A percentile compares a stretch with the other conserved stretches of the same genome.
phyloP scores from a whole-genome alignment of 306 rosid genomes.

The Medicago arabica region DNA sequence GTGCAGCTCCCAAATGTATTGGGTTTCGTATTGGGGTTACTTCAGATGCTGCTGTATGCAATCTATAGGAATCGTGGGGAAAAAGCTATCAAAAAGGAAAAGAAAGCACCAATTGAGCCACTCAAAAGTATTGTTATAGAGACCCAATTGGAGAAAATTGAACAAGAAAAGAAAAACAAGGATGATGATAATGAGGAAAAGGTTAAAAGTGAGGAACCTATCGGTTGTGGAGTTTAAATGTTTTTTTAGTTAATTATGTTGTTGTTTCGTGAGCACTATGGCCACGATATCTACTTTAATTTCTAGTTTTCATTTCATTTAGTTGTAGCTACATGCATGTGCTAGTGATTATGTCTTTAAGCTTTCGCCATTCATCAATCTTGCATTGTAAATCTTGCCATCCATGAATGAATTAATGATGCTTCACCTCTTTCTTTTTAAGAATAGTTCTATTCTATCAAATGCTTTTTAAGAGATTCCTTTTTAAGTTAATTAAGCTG shows the following conservation, averaged over 20 bases:
- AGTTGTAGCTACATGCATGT: conserved; percentile 22
- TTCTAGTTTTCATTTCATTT: conserved; percentile 22
- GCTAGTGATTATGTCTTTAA: neutral
- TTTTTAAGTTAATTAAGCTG: too few relatives aligned
- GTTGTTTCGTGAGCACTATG: conserved; percentile 4
- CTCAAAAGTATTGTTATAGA: conserved; percentile 37
- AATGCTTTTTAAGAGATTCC: too few relatives aligned
- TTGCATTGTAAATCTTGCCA: conserved; percentile 3
- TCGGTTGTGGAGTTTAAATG: conserved; percentile 8
- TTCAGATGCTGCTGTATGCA: conserved; percentile 77
- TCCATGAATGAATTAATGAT: conserved; percentile 7
- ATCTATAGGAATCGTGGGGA: conserved; percentile 59
- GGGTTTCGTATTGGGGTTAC: conserved; percentile 70
- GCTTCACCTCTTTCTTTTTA: neutral
- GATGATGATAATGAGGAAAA: neutral
- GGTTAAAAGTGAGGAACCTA: conserved; percentile 9
- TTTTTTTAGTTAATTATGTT: neutral
- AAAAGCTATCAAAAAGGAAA: conserved; percentile 32
- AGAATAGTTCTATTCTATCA: too few relatives aligned
- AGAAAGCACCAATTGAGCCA: conserved; percentile 24
- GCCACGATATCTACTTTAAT: conserved; percentile 7
- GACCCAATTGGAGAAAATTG: conserved; percentile 3
- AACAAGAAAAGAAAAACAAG: conserved; percentile 2
- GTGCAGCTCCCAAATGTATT: conserved; percentile 74
- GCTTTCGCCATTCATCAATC: neutral